Percentiles rank a stretch among this genome's conserved stretches.
Evolutionary conservation across 306 rosid species (phyloP).

Genomic region (Sicyos edulis): DNA sequence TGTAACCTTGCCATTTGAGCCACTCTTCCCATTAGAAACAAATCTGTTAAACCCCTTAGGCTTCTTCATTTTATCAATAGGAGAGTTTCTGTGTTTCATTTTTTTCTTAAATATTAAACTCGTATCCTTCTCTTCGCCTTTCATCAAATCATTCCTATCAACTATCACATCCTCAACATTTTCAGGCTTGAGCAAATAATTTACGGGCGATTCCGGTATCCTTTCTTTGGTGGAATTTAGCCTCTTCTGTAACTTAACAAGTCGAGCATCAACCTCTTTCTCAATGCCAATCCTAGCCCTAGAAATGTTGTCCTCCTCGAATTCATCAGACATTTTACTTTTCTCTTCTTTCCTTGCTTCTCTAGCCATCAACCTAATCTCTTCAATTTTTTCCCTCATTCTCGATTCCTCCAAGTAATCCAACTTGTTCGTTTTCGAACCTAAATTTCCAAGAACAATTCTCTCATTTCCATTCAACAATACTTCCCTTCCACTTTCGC

Average conservation of each 20-base stretch:
- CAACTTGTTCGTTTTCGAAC: conserved; percentile 22
- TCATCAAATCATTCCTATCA: conserved; percentile 23
- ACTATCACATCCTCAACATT: conserved; percentile 23
- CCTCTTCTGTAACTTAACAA: conserved; percentile 44
- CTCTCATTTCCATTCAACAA: conserved; percentile 31
- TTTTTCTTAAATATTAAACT: conserved; percentile 45
- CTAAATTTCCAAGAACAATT: conserved; percentile 4
- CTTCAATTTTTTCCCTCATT: conserved; percentile 58
- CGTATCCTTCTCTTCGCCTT: conserved; percentile 31
- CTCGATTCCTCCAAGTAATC: conserved; percentile 19
- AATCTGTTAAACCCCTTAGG: conserved; percentile 62
- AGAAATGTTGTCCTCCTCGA: conserved; percentile 28
- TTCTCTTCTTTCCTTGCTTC: conserved; percentile 53
- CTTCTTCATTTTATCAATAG: conserved; percentile 28
- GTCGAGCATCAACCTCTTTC: conserved; percentile 50
- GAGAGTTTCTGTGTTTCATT: conserved; percentile 43
- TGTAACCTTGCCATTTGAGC: conserved; percentile 11
- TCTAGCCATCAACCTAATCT: conserved; percentile 70
- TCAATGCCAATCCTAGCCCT: conserved; percentile 40
- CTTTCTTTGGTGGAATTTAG: conserved; percentile 35
- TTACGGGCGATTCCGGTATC: conserved; percentile 23
- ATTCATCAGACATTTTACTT: conserved; percentile 25
- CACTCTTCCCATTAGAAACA: conserved; percentile 25
- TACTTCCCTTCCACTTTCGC: conserved; percentile 13
- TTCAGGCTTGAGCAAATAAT: conserved; percentile 27